Evolutionary conservation across 345 rosid species (phyloP), one percentile per base, ranked within the genome.

Genomic region (Hevea brasiliensis): DNA sequence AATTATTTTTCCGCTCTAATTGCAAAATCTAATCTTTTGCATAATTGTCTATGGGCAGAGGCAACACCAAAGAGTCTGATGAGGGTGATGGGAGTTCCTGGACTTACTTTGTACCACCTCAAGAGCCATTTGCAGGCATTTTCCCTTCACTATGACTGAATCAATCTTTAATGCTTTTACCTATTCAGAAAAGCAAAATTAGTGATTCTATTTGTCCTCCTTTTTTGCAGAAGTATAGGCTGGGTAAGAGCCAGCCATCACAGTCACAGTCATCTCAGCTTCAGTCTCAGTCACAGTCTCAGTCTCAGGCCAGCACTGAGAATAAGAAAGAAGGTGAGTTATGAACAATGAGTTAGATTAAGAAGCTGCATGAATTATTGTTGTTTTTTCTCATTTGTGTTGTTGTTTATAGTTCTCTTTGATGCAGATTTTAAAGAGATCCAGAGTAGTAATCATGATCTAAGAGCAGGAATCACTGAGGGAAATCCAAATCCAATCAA

Each of bases 41-140:
- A 26, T 83, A 56, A 50, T 53, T 21, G 1, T 72, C 14, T 35
- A 26, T 84, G 55, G 79, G 79, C 85, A 95, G 99, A 89, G 76
- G 99, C 99, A 74, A 95, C 98, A 73, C 99, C 99, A 1, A 95
- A 88, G 87, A 84, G 92, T 81, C 81, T 92, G 86, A 92, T 89
- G 94, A 88, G 88, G 75, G 81, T 75, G 74, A 87, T 92, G 94
- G 98, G 82, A 42, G 84, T 92, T 81, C 85, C 95, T 78, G 97
- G 94, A 15, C 93, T 95, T 67, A 95, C 98, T 67, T 73, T 95
- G 81, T 95, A 92, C 81, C 99, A 95, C 78, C 87, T 95, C 24
- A 95, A 95, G 86, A 95, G 98, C 78, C 98, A 95, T 87, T 84
- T 95, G 77, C 98, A 92, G 90, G 98, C 83, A 77, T 64, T 72